These are phyloP conservation scores for Beauveria medogensis DNA, from an alignment of 2,329 filamentous ascomycete genomes.

Conservation along the genomic window DNA sequence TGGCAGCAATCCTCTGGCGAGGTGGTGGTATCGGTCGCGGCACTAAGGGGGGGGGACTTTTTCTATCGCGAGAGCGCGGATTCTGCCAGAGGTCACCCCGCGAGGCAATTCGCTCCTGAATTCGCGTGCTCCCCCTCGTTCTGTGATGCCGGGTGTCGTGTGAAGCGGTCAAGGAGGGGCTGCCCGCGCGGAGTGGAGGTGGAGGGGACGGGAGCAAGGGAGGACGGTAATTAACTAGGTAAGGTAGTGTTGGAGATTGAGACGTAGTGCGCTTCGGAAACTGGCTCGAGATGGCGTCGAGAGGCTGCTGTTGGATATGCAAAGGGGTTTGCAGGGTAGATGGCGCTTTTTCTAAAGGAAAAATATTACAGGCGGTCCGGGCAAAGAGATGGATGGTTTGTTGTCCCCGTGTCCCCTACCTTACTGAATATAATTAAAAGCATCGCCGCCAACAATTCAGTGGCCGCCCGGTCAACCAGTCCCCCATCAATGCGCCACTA, in stretches of 20 bases:
- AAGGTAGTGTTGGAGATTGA: not conserved
- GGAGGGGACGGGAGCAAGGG: not conserved
- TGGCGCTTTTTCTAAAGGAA: not conserved
- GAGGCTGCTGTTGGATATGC: not conserved
- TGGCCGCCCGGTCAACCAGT: too few species aligned
- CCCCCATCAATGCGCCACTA: too few species aligned
- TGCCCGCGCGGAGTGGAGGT: slow-evolving; percentile 7
- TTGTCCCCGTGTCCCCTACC: not conserved
- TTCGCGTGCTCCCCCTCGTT: not conserved
- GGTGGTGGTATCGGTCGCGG: not conserved
- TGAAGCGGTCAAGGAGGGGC: slow-evolving; percentile 11
- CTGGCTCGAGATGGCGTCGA: not conserved
- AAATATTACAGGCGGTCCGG: too few species aligned
- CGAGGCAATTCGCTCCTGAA: slow-evolving; percentile 6
- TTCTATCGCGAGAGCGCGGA: not conserved
- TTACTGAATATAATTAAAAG: too few species aligned
- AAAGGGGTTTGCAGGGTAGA: not conserved
- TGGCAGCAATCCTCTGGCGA: slow-evolving; percentile 2
- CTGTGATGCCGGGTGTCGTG: not conserved
- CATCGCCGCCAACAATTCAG: too few species aligned
- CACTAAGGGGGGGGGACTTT: not conserved
- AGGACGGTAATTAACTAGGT: not conserved
- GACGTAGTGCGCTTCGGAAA: not conserved
- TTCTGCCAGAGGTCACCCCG: slow-evolving; percentile 6
- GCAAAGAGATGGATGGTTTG: not conserved